Percentiles rank a stretch among this genome's conserved stretches.
phyloP scores from a whole-genome alignment of 495 filamentous ascomycete genomes.

The Lophiostoma macrostomum region DNA sequence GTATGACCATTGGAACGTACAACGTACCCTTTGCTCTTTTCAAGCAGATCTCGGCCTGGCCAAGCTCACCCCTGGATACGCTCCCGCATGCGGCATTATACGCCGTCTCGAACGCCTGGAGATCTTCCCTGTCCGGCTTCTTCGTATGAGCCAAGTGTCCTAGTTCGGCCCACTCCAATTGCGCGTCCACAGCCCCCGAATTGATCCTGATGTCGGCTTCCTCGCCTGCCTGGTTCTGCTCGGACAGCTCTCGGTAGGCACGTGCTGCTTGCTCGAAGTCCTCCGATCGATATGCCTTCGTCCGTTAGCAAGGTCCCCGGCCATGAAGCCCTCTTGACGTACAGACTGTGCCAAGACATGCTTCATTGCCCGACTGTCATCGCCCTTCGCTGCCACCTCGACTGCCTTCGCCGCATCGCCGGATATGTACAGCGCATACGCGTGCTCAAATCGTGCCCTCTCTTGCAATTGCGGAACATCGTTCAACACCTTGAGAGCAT shows the following conservation, averaged over 20 bases:
- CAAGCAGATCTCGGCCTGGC: constrained; percentile 71
- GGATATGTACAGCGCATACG: constrained; percentile 88
- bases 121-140: constrained; percentile 66
- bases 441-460: constrained; percentile 69
- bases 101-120: constrained; percentile 88
- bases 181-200: constrained; percentile 71
- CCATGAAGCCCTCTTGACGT: constrained; percentile 33
- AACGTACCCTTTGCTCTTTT: constrained; percentile 69
- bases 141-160: constrained; percentile 51
- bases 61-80: constrained; percentile 75
- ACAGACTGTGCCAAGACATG: constrained; percentile 89
- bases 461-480: constrained; percentile 64
- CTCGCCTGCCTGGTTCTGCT: constrained; percentile 56
- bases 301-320: constrained; percentile 16
- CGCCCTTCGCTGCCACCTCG: constrained; percentile 50
- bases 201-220: constrained; percentile 89
- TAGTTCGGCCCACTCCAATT: constrained; percentile 77
- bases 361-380: constrained; percentile 57
- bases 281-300: constrained; percentile 75
- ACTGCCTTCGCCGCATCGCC: constrained; percentile 73
- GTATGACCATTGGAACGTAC: not conserved
- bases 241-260: constrained; percentile 63
- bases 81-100: constrained; percentile 89
- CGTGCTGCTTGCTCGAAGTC: constrained; percentile 69
- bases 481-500: constrained; percentile 75